phyloP scores from a whole-genome alignment of 1,139 yeast genomes.

The Spencermartinsiella ligniputridi region DNA sequence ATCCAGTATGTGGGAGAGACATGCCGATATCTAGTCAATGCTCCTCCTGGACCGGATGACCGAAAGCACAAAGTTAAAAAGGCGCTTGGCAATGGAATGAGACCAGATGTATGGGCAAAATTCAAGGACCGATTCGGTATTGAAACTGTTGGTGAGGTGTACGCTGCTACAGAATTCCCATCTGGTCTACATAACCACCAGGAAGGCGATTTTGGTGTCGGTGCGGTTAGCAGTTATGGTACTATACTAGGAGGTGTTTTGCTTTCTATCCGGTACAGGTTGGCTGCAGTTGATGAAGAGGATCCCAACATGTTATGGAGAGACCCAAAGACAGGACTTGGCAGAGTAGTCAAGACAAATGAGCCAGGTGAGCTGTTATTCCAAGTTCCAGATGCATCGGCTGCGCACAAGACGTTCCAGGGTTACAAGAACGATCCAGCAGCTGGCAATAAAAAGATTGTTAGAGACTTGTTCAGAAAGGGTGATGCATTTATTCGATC shows the following conservation, averaged over 20 bases:
- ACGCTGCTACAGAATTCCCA: conserved; percentile 93
- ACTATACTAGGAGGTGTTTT: conserved; percentile 14
- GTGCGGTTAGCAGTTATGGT: conserved; percentile 88
- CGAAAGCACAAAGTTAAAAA: conserved; percentile 56
- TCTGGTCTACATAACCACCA: conserved; percentile 84
- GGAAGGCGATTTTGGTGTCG: conserved; percentile 74
- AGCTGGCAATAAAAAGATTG: conserved; percentile 74
- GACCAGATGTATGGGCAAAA: conserved; percentile 86
- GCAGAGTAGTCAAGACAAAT: conserved; percentile 45
- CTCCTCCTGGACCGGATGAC: conserved; percentile 68
- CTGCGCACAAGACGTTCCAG: conserved; percentile 56
- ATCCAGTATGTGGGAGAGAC: conserved; percentile 96
- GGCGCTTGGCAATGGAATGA: conserved; percentile 90
- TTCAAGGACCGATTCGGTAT: conserved; percentile 77
- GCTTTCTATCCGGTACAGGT: conserved; percentile 20
- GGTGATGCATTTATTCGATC: conserved; percentile 93
- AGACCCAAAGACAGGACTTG: conserved; percentile 65
- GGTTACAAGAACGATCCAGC: conserved; percentile 81
- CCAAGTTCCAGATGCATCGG: conserved; percentile 60
- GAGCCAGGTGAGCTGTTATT: conserved; percentile 89
- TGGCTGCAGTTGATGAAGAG: conserved; percentile 76
- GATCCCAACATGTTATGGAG: conserved; percentile 71
- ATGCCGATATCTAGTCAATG: conserved; percentile 75
- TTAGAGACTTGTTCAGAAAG: conserved; percentile 65
- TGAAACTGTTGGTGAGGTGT: conserved; percentile 79